Base-by-base conservation (phyloP, 2,329 filamentous ascomycete species). In the Diaporthe helianthi region DNA sequence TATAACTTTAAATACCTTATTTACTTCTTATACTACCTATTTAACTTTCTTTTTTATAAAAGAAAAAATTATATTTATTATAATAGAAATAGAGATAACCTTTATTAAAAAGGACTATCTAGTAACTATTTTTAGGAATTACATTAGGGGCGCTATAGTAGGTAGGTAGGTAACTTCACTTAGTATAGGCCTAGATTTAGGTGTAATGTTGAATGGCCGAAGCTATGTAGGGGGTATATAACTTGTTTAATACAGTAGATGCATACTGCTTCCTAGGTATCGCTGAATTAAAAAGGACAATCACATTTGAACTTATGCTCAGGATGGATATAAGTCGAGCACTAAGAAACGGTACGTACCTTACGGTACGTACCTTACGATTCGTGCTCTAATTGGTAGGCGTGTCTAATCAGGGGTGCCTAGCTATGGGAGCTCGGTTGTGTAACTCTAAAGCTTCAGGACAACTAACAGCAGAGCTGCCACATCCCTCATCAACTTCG, bases 391-490 rank as follows among this genome's bases (percentile, higher is more conserved):
- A 24, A 63, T 63, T 63, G 58, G 58, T 15, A 63, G 58, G n/a
- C 2, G 31, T 63, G 58, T 26, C 65, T 67, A 36, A 55, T 58
- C 65, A 67, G 65, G 65, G 68, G 52, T 55, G 46, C 41, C 58
- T 63, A 63, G 58, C 44, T 63, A 63, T 49, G 53, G 73, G 75
- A 77, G 75, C 76, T 77, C n/a, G 46, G 55, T 52, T 52, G 65
- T 51, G 29, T 58, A 63, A 58, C 58, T 52, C 68, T 47, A 70
- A 69, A 69, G 67, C 60, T 71, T 73, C 60, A 73, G 75, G 73
- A 74, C 74, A 75, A 74, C 73, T 77, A 63, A 63, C 44, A 63
- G 44, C 38, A 75, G 74, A 77, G 69, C 68, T 68, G 72, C 68
- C 54, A 41, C 64, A 36, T 44, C 64, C 52, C 64, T 58, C 64